Conservation (phyloP, 176 grass and related monocot genomes). For the Pharus latifolius region DNA sequence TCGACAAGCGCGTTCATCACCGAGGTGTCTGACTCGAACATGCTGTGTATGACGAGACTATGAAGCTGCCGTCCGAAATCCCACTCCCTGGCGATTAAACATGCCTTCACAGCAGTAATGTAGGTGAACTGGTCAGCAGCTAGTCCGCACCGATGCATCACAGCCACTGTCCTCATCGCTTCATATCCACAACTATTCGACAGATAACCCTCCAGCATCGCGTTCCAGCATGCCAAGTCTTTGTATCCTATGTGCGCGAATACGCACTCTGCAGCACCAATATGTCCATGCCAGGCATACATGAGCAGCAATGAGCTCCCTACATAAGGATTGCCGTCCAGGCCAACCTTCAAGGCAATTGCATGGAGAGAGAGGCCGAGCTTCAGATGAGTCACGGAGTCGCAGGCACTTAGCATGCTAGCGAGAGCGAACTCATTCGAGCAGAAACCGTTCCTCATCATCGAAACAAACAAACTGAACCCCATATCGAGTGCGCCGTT, state of each 20-base stretch:
- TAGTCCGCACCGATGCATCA: conserved; percentile 10
- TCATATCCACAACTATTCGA: not conserved
- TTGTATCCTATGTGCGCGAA: conserved; percentile 2
- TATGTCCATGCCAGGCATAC: conserved; percentile 24
- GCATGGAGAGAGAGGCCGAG: conserved; percentile 26
- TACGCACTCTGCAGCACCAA: conserved; percentile 13
- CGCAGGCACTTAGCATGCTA: conserved; percentile 7
- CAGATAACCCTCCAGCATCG: conserved; percentile 39
- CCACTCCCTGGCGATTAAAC: not conserved
- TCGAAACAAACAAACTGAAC: conserved; percentile 1
- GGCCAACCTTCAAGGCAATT: conserved; percentile 18
- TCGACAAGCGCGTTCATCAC: conserved; percentile 43
- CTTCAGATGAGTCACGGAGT: not conserved
- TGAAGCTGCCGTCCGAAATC: conserved; percentile 24
- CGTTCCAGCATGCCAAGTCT: conserved; percentile 43
- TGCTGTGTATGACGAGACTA: conserved; percentile 16
- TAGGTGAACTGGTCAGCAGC: conserved; percentile 29
- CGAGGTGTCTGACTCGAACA: conserved; percentile 21
- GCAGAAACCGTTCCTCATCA: conserved; percentile 26
- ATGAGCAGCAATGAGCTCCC: conserved; percentile 34
- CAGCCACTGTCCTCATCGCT: not conserved
- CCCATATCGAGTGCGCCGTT: conserved; percentile 1
- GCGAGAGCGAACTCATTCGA: conserved; percentile 44
- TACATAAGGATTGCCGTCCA: conserved; percentile 17
- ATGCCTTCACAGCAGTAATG: conserved; percentile 33